These are phyloP conservation scores for Fusarium solani-melongenae DNA, from an alignment of 2,329 filamentous ascomycete species.

Conservation along the genomic window DNA sequence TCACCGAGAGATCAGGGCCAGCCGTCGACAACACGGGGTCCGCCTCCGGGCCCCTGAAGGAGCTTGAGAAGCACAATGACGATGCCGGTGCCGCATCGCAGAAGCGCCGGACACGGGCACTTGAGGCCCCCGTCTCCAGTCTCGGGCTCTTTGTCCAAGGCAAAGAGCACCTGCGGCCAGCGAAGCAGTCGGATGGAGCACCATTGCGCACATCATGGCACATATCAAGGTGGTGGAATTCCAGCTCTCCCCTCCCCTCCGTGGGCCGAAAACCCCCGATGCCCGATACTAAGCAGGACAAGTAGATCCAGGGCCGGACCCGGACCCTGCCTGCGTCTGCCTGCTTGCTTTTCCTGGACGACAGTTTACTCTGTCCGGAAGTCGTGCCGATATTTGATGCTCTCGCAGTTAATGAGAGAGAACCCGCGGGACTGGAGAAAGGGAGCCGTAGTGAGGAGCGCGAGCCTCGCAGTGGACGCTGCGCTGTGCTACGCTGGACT, in stretches of 20 bases:
- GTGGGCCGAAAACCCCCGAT: conserved; percentile 33
- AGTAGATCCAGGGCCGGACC: background rate
- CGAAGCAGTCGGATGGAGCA: background rate
- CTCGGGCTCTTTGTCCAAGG: conserved; percentile 15
- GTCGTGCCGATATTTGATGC: conserved; percentile 30
- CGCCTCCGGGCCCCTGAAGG: conserved; percentile 18
- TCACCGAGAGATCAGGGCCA: conserved; percentile 32
- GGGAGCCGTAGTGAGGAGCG: conserved; percentile 33
- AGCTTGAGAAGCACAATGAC: conserved; percentile 33
- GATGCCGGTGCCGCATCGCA: conserved; percentile 26
- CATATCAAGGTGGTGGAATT: conserved; percentile 23
- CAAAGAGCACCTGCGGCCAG: background rate
- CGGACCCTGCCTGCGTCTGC: conserved; percentile 5
- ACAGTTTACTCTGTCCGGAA: conserved; percentile 26
- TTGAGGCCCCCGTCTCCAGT: conserved; percentile 19
- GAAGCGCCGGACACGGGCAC: conserved; percentile 14
- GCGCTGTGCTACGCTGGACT: conserved; percentile 27
- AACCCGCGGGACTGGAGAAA: conserved; percentile 32
- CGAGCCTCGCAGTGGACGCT: conserved; percentile 36
- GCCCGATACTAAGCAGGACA: conserved; percentile 15
- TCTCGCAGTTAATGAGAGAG: conserved; percentile 10
- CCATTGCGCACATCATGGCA: conserved; percentile 25
- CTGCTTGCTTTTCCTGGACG: conserved; percentile 17
- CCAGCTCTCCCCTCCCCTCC: background rate
- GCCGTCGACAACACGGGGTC: conserved; percentile 40